These are phyloP conservation scores for Gynochthodes officinalis DNA, from an alignment of 257 asterid species.

Conservation along the genomic window DNA sequence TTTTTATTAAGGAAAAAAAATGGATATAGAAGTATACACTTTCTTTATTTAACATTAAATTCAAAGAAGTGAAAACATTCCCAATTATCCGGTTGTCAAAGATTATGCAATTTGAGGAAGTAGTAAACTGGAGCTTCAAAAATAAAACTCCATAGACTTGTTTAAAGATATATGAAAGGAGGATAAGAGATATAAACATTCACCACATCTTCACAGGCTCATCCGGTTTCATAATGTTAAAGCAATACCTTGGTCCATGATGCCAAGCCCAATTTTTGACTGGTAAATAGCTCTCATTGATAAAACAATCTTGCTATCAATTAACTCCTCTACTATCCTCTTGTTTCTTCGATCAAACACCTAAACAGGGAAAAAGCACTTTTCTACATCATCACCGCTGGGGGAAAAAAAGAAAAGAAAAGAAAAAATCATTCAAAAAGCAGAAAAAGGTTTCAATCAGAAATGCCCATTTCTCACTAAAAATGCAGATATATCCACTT, in stretches of 20 bases:
- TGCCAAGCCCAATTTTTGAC: conserved; percentile 88
- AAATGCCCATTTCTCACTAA: not conserved
- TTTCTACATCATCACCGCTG: too few relatives aligned
- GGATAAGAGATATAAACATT: not conserved
- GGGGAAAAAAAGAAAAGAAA: not conserved
- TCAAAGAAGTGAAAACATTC: not conserved
- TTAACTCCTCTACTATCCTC: conserved; percentile 94
- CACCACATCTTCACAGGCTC: not conserved
- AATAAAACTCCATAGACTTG: conserved; percentile 9
- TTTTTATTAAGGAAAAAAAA: not conserved
- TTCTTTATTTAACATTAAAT: not conserved
- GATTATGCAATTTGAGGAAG: not conserved
- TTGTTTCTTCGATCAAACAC: conserved; percentile 83
- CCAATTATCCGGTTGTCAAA: not conserved
- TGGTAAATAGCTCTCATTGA: conserved; percentile 97
- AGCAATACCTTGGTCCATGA: conserved; percentile 80
- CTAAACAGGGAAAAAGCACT: conserved; percentile 36
- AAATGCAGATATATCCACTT: not conserved
- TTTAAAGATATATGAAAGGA: not conserved
- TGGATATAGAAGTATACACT: not conserved
- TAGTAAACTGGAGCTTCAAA: not conserved
- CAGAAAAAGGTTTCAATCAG: not conserved
- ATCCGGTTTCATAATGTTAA: not conserved
- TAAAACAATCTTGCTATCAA: conserved; percentile 84
- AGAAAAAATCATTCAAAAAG: too few relatives aligned